Evolutionary conservation across 352 stramenopile genomes (phyloP).

Genomic region (Phytophthora macrochlamydospora): DNA sequence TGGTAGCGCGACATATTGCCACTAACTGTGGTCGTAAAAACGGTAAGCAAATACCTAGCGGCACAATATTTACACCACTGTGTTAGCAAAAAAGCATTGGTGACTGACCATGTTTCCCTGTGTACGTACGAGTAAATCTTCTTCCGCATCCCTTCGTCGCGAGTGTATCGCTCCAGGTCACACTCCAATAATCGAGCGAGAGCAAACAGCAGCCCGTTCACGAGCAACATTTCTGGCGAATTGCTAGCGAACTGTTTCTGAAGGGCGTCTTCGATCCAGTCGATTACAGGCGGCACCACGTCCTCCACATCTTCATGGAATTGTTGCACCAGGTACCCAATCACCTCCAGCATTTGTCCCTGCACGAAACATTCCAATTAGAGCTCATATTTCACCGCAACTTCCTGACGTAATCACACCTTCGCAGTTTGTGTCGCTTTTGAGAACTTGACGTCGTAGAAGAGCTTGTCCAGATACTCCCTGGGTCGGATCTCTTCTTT

Average conservation of each 20-base stretch:
- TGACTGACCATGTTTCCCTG: not conserved
- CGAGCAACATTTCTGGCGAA: conserved; percentile 73
- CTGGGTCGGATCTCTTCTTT: conserved; percentile 57
- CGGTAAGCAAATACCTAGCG: conserved; percentile 58
- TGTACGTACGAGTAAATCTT: conserved; percentile 67
- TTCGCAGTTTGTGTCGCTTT: conserved; percentile 76
- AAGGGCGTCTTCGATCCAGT: conserved; percentile 73
- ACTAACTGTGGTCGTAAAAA: conserved; percentile 62
- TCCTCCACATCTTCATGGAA: conserved; percentile 48
- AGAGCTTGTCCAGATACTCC: conserved; percentile 70
- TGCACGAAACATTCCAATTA: conserved; percentile 13
- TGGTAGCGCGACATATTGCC: conserved; percentile 72
- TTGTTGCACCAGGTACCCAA: conserved; percentile 60
- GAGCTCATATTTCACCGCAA: too few relatives aligned
- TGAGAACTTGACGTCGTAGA: conserved; percentile 78
- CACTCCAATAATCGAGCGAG: conserved; percentile 61
- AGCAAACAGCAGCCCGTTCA: conserved; percentile 70
- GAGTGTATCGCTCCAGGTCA: conserved; percentile 54
- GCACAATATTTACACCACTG: not conserved
- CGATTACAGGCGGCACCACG: conserved; percentile 38
- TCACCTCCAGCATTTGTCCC: conserved; percentile 67
- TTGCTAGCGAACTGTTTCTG: conserved; percentile 78
- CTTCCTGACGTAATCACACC: conserved; percentile 13
- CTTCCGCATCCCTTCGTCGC: conserved; percentile 40
- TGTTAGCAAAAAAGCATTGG: conserved; percentile 1